phyloP scores from a whole-genome alignment of 148 eudicot genomes.

The Silene latifolia region DNA sequence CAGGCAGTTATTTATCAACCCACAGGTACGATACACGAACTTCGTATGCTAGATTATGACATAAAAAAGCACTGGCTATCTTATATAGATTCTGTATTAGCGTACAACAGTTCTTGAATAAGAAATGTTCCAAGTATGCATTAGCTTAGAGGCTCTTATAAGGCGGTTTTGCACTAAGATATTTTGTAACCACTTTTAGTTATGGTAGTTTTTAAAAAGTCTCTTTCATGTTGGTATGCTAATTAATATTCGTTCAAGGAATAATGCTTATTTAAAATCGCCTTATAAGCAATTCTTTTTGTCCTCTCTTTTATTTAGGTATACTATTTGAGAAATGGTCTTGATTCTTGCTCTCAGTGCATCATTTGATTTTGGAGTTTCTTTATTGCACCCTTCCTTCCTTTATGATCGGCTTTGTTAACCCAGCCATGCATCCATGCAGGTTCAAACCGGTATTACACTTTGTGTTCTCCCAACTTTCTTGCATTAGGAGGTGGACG shows the following conservation, averaged over 20 bases:
- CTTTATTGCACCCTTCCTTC: too few relatives aligned
- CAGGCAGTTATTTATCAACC: constrained; percentile 57
- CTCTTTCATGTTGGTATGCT: too few relatives aligned
- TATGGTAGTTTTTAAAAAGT: too few relatives aligned
- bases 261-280: too few relatives aligned
- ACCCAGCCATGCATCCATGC: constrained; percentile 24
- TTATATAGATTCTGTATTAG: not conserved
- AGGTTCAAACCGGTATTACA: constrained; percentile 87
- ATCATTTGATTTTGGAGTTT: too few relatives aligned
- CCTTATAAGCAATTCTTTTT: too few relatives aligned
- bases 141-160: too few relatives aligned
- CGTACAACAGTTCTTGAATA: not conserved
- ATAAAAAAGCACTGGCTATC: not conserved
- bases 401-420: constrained; percentile 10
- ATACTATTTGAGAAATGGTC: not conserved
- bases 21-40: constrained; percentile 51
- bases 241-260: too few relatives aligned
- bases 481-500: constrained; percentile 88
- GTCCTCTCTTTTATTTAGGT: not conserved
- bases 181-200: too few relatives aligned
- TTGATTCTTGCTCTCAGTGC: not conserved
- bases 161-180: too few relatives aligned
- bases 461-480: constrained; percentile 80
- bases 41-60: not conserved
- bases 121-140: too few relatives aligned